Evolutionary conservation across 108 stramenopile species (phyloP), one percentile per base, ranked within the genome.

Genomic region (Craspedostauros australis): DNA sequence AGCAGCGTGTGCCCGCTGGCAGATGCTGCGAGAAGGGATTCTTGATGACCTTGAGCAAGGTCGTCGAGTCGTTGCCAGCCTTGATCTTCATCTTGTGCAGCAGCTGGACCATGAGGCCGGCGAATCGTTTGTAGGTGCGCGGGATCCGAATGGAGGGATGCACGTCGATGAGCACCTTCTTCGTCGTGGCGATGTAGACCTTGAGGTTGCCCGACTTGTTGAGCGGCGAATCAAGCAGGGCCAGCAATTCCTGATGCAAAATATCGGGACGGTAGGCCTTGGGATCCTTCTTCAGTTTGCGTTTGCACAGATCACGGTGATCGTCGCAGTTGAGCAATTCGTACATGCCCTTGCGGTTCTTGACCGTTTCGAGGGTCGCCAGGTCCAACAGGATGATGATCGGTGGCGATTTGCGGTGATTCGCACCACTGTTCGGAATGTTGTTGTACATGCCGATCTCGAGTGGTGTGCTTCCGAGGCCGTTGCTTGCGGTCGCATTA

Each of bases 41-140:
- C 60, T 98, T 98, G 56, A 99, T 90, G 14, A 99, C 95, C 60
- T 91, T 95, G 64, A 99, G 73, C 22, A 99, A 70, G 5, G 94
- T 97, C 5, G 86, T 88, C 12, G 88, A 82, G 40, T 80, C 83
- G n/a, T 60, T 73, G 19, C 81, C 88, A 14, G 99, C 93, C 72
- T 97, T 93, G 66, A 99, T 96, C 68, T 97, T 96, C 84, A 99
- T 90, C 68, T 97, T 97, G 79, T 99, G 97, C 45, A 99, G 78
- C 16, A 99, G 79, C 55, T 99, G 98, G 9, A 98, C 96, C 83
- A 91, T 86, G 43, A 88, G 57, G 9, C 87, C 89, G 5, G 85
- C 73, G 57, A 92, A 91, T 31, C 98, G 78, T 71, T 99, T 99
- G 86, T 87, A 99, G 20, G 98, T 99, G 23, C 98, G 69, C 5